Evolutionary conservation across 2,329 filamentous ascomycete genomes (phyloP).

Genomic region (Penicillium sp.): DNA sequence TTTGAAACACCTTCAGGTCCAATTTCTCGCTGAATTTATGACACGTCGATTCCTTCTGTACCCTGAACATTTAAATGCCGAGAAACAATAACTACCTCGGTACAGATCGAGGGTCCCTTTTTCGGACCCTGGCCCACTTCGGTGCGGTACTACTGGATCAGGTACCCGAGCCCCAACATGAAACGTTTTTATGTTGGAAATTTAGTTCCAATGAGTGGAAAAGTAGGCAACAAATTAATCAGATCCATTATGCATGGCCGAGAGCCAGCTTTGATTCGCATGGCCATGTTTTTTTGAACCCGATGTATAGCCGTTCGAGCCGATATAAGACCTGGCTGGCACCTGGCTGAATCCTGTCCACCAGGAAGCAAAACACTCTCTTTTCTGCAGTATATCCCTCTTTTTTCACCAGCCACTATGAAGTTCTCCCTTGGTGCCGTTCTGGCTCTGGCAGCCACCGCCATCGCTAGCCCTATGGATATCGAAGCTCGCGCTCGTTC

Average conservation of each 20-base stretch:
- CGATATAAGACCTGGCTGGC: neutral
- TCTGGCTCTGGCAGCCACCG: slow-evolving; percentile 1
- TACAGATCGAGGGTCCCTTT: neutral
- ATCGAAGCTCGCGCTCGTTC: slow-evolving; percentile 3
- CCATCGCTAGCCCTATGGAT: slow-evolving; percentile 7
- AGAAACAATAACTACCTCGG: neutral
- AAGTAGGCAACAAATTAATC: neutral
- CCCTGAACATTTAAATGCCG: neutral
- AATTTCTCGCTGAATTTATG: neutral
- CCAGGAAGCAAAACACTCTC: neutral
- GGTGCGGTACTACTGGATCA: neutral
- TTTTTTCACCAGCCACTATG: neutral
- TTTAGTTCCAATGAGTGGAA: neutral
- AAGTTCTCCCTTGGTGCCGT: slow-evolving; percentile 5
- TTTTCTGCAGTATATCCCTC: neutral
- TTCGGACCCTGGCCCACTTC: neutral
- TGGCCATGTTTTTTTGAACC: neutral
- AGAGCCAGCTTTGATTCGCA: neutral
- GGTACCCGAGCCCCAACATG: neutral
- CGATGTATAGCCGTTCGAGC: neutral
- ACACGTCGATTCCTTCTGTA: neutral
- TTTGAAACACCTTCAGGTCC: neutral
- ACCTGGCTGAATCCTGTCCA: neutral
- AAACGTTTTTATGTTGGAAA: neutral
- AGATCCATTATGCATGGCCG: neutral